Conservation (phyloP, 2,329 filamentous ascomycete genomes). For the Aspergillus costaricaensis region DNA sequence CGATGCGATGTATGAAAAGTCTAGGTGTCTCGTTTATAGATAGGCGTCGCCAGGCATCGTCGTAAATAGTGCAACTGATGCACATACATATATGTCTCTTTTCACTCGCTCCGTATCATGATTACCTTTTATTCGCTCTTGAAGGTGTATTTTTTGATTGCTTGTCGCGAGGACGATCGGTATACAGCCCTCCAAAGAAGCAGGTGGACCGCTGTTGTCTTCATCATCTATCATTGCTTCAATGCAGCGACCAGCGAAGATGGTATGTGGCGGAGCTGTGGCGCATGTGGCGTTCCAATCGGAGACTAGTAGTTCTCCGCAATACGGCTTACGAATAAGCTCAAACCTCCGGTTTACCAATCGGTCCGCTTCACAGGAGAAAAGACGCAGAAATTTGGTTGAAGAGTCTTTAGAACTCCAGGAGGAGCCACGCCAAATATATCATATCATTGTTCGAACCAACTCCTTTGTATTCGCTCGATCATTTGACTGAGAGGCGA, state of each 20-base stretch:
- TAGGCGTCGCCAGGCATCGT: too few relatives aligned
- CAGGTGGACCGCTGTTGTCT: too few relatives aligned
- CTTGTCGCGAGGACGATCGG: too few relatives aligned
- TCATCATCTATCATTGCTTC: background rate
- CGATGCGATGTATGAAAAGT: background rate
- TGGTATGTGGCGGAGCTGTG: background rate
- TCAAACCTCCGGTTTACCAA: background rate
- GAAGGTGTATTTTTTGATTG: too few relatives aligned
- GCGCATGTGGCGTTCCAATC: slow-evolving; percentile 4
- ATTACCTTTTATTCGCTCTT: too few relatives aligned
- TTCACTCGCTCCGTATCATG: too few relatives aligned
- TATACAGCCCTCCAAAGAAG: too few relatives aligned
- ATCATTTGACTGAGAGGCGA: slow-evolving; percentile 15
- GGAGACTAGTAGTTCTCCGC: background rate
- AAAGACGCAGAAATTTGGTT: background rate
- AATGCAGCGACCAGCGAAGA: background rate
- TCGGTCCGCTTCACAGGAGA: background rate
- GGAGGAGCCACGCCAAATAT: slow-evolving; percentile 6
- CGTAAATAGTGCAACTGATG: too few relatives aligned
- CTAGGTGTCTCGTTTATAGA: too few relatives aligned
- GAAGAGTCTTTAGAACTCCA: background rate
- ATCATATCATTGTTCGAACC: slow-evolving; percentile 14
- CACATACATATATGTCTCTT: too few relatives aligned
- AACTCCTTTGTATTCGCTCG: slow-evolving; percentile 20
- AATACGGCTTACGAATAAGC: background rate